Percentiles rank a stretch among this genome's conserved stretches.
Evolutionary conservation across 2,329 filamentous ascomycete species (phyloP).

Genomic region (Coniochaeta sp.): DNA sequence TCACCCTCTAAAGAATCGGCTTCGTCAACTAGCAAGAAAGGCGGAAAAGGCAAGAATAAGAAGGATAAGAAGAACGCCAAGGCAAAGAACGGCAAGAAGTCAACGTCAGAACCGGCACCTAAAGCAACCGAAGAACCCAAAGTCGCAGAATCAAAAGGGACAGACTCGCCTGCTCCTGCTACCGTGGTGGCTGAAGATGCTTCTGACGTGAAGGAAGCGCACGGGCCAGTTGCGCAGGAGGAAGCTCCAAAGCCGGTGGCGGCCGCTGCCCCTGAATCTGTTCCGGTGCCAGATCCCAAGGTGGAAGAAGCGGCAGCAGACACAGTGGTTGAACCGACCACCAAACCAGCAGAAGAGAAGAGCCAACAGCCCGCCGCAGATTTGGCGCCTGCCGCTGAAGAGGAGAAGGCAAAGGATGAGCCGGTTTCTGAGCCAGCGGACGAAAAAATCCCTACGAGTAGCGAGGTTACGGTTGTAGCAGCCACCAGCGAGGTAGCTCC

Average conservation of each 20-base stretch:
- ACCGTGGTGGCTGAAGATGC: background rate
- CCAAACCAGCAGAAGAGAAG: background rate
- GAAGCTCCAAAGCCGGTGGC: conserved; percentile 6
- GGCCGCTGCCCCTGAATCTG: background rate
- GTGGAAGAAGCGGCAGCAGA: background rate
- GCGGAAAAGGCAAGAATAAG: conserved; percentile 7
- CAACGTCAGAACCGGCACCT: background rate
- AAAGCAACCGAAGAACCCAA: conserved; percentile 2
- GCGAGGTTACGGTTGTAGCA: background rate
- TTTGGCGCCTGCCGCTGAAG: background rate
- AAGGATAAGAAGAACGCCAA: conserved; percentile 14
- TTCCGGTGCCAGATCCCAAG: background rate
- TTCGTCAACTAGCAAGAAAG: conserved; percentile 1
- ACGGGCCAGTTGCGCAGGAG: background rate
- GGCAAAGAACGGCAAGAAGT: conserved; percentile 9
- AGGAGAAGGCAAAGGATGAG: conserved; percentile 15
- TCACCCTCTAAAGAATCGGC: conserved; percentile 3
- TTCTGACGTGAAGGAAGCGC: background rate
- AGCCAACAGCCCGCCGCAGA: background rate
- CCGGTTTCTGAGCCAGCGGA: conserved; percentile 5
- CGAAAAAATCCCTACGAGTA: background rate
- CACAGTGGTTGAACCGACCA: background rate
- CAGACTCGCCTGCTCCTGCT: background rate
- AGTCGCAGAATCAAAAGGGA: background rate
- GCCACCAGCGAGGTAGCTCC: background rate